These are phyloP conservation scores for Rachicladosporium sp. DNA, from an alignment of 2,329 filamentous ascomycete species.

Conservation along the genomic window DNA sequence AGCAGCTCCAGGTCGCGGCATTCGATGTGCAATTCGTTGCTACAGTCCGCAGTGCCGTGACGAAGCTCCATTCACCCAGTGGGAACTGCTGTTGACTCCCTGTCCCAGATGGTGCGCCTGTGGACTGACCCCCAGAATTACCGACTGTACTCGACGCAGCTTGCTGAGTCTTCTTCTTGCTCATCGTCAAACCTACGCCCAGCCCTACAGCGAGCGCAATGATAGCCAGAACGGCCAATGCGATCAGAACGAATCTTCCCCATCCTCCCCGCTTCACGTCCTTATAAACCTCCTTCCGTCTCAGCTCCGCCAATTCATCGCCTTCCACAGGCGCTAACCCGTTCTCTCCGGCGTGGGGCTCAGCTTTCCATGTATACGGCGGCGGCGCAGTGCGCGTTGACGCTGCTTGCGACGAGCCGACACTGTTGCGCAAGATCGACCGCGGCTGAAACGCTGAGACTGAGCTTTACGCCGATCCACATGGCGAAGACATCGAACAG, in stretches of 20 bases:
- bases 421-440: neutral
- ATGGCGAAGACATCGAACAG: conserved; percentile 56
- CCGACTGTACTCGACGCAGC: conserved; percentile 5
- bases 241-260: conserved; percentile 27
- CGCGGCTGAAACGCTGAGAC: conserved; percentile 29
- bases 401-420: conserved; percentile 4
- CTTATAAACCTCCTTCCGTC: conserved; percentile 8
- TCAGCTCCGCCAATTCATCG: conserved; percentile 18
- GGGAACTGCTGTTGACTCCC: conserved; percentile 38
- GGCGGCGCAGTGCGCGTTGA: conserved; percentile 13
- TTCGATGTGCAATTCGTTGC: conserved; percentile 47
- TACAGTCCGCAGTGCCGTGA: conserved; percentile 43
- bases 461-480: conserved; percentile 53
- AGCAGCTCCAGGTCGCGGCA: conserved; percentile 49
- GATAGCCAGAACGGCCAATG: conserved; percentile 26
- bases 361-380: conserved; percentile 15
- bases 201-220: conserved; percentile 28
- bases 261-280: conserved; percentile 23
- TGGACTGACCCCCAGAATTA: conserved; percentile 8
- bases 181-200: conserved; percentile 21
- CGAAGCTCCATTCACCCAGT: conserved; percentile 49
- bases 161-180: conserved; percentile 8
- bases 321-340: conserved; percentile 14
- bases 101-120: conserved; percentile 4
- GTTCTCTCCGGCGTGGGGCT: conserved; percentile 7